phyloP scores from a whole-genome alignment of 2,329 filamentous ascomycete species.

The Fusarium nygamai region DNA sequence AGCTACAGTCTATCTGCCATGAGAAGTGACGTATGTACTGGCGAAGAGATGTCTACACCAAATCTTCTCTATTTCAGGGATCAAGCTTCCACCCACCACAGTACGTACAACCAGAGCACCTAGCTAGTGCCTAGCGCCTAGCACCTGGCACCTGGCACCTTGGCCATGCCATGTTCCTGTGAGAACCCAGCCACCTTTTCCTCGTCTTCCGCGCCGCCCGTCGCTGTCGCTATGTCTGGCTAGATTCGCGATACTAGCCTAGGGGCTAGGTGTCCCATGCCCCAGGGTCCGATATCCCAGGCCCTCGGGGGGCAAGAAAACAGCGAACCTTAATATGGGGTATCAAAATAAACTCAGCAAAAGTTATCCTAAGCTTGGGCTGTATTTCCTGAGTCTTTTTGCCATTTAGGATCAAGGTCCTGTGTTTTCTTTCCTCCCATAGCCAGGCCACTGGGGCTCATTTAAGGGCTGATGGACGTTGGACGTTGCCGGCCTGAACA shows the following conservation, averaged over 20 bases:
- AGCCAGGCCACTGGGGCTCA: conserved; percentile 9
- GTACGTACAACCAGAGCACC: neutral
- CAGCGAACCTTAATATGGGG: no score
- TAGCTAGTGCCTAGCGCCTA: neutral
- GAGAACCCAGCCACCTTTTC: neutral
- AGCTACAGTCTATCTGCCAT: neutral
- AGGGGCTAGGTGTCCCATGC: neutral
- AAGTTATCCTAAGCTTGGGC: no score
- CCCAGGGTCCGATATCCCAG: conserved; percentile 21
- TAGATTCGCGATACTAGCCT: conserved; percentile 25
- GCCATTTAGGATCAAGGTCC: no score
- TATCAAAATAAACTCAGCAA: no score
- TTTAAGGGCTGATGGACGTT: conserved; percentile 26
- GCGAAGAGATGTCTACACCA: neutral
- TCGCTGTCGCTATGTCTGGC: conserved; percentile 19
- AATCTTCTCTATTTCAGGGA: neutral
- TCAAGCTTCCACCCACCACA: neutral
- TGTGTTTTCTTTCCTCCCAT: no score
- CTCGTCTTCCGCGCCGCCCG: conserved; percentile 7
- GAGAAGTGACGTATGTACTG: neutral
- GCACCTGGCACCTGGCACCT: neutral
- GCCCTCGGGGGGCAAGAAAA: no score
- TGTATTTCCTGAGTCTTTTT: no score
- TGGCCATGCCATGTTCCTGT: neutral
- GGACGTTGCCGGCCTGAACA: conserved; percentile 38